Evolutionary conservation across 1,139 yeast genomes (phyloP).

Genomic region (Geotrichum restrictum): DNA sequence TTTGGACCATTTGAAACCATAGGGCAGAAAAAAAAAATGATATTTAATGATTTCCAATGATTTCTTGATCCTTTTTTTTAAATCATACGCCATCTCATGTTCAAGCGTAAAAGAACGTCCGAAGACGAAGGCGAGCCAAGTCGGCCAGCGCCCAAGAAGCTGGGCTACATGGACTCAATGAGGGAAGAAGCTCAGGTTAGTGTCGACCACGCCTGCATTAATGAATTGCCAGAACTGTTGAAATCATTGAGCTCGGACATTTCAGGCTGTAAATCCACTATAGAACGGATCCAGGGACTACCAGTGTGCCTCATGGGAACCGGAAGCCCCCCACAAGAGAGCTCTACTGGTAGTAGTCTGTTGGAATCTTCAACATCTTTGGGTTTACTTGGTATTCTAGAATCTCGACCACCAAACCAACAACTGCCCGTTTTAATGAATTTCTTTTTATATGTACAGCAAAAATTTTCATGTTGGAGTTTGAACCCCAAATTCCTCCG

Average conservation of each 20-base stretch:
- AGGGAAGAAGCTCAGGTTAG: slow-evolving; percentile 1
- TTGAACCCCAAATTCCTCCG: background rate
- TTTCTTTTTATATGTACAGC: slow-evolving; percentile 2
- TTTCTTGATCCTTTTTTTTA: too few relatives aligned
- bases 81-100: background rate
- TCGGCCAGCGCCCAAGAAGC: too few relatives aligned
- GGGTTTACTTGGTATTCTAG: too few relatives aligned
- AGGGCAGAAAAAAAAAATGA: too few relatives aligned
- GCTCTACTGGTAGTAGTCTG: background rate
- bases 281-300: background rate
- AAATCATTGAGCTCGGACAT: slow-evolving; percentile 7
- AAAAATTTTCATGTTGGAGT: slow-evolving; percentile 3
- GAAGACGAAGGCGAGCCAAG: too few relatives aligned
- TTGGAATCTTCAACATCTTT: background rate
- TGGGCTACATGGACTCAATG: slow-evolving; percentile 2
- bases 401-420: background rate
- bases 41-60: too few relatives aligned
- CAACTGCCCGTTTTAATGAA: background rate
- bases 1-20: too few relatives aligned
- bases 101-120: slow-evolving; percentile 9
- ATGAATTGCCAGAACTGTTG: slow-evolving; percentile 1
- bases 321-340: background rate
- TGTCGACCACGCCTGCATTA: slow-evolving; percentile 1
- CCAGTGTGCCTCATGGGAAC: slow-evolving; percentile 1
- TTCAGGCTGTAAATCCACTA: slow-evolving; percentile 1